Evolutionary conservation across 495 filamentous ascomycete genomes (phyloP).

Genomic region (Podospora didyma): DNA sequence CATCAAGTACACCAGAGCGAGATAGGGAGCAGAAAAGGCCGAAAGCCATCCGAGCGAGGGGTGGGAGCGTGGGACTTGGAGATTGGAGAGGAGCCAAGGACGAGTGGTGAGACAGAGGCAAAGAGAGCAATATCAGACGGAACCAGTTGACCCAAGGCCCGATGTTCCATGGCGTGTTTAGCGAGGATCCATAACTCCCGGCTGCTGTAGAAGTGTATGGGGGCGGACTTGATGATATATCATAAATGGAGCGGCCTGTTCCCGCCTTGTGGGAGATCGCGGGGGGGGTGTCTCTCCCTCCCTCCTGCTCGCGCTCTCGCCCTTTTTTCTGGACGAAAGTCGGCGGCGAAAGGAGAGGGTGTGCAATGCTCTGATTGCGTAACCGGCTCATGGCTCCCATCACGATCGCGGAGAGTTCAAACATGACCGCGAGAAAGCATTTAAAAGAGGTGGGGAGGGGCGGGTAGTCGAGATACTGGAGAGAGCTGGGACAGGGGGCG

Average conservation of each 20-base stretch:
- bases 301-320: background rate
- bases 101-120: conserved; percentile 15
- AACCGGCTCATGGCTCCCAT: conserved; percentile 4
- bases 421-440: background rate
- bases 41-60: background rate
- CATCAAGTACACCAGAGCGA: too few relatives aligned
- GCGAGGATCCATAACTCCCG: conserved; percentile 20
- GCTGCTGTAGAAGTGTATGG: conserved; percentile 7
- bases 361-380: conserved; percentile 2
- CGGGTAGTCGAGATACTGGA: conserved; percentile 11
- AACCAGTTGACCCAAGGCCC: conserved; percentile 10
- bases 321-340: too few relatives aligned
- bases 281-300: background rate
- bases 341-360: background rate
- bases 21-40: background rate
- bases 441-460: conserved; percentile 8
- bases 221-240: conserved; percentile 8
- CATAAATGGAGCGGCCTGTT: conserved; percentile 4
- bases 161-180: conserved; percentile 7
- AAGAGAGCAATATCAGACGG: conserved; percentile 22
- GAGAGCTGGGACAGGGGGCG: background rate
- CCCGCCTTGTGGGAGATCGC: background rate
- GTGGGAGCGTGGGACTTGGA: background rate
- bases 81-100: conserved; percentile 4
- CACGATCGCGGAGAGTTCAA: background rate